Conservation (phyloP, 768 basidiomycete species). For the Pleurotus pulmonarius region DNA sequence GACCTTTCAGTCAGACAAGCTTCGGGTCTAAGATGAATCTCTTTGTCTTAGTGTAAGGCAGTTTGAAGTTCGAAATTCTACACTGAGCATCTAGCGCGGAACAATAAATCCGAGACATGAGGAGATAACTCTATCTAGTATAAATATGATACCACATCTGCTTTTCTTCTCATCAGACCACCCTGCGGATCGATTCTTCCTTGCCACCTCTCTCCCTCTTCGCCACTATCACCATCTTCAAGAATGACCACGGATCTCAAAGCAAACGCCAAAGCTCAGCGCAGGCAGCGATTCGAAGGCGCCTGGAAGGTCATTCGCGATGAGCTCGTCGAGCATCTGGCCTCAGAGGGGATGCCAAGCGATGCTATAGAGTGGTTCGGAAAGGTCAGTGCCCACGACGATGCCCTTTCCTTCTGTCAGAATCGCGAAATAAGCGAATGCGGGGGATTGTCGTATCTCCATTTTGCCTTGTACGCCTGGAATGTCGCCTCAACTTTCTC, state of each 20-base stretch:
- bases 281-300: constrained; percentile 62
- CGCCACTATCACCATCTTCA: background rate
- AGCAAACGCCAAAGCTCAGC: constrained; percentile 32
- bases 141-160: constrained; percentile 3
- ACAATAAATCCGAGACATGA: constrained; percentile 7
- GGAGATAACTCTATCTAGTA: constrained; percentile 1
- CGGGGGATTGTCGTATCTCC: too few species aligned
- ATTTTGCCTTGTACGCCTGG: too few species aligned
- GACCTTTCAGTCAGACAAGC: too few species aligned
- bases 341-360: constrained; percentile 70
- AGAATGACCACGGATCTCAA: background rate
- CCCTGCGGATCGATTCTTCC: background rate
- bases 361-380: constrained; percentile 86
- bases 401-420: background rate
- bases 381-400: constrained; percentile 44
- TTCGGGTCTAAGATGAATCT: too few species aligned
- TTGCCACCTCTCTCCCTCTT: background rate
- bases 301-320: constrained; percentile 72
- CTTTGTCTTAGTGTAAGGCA: too few species aligned
- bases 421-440: too few species aligned
- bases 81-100: background rate
- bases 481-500: too few species aligned
- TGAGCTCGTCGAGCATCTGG: constrained; percentile 71
- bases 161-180: background rate
- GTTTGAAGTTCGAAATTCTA: too few species aligned